Base-by-base conservation (phyloP, 768 basidiomycete species). In the Kwoniella europaea region DNA sequence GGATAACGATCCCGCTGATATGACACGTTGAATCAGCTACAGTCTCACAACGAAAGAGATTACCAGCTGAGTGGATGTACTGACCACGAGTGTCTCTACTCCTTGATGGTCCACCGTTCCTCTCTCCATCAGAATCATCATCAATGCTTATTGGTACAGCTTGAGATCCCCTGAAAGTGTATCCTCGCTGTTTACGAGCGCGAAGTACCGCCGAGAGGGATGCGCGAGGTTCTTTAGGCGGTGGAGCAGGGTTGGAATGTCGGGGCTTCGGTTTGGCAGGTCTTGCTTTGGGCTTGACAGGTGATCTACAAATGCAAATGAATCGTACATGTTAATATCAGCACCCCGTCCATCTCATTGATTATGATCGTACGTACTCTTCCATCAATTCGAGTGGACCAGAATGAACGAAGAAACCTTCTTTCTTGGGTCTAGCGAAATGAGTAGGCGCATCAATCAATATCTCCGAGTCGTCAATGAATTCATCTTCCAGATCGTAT, bases 391-490 rank as follows among this genome's bases (percentile, higher is more conserved):
- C 93, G 15, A 98, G 91, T 77, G 92, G 91, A 2, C 94, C 94
- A 42, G 88, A 88, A 6, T 91, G 92, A 10, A 98, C 94, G 79
- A 94, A 96, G 86, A 95, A 97, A 3, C 84, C 84, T 66, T 79
- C 76, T 77, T 95, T 93, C 83, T 91, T 93, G 4, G 95, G 96
- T 82, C 93, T 90, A 4, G 91, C 93, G 76, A 94, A 92, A 84
- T 88, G 93, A 2, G 91, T 94, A 4, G 96, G 90, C 80, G 95
- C 90, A 85, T 98, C 95, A 57, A 95, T 85, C 27, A 89, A 90
- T 67, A 96, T 86, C 80, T 98, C 96, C 1, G 93, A 93, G 84
- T 99, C 97, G 86, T 99, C 97, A 79, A 99, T 97, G 85, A 98
- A 98, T 0, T 93, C 91, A 84, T 99, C 97, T 0, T 87, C 85